Conservation (phyloP, 2,329 filamentous ascomycete genomes). For the Cladosporium velox region DNA sequence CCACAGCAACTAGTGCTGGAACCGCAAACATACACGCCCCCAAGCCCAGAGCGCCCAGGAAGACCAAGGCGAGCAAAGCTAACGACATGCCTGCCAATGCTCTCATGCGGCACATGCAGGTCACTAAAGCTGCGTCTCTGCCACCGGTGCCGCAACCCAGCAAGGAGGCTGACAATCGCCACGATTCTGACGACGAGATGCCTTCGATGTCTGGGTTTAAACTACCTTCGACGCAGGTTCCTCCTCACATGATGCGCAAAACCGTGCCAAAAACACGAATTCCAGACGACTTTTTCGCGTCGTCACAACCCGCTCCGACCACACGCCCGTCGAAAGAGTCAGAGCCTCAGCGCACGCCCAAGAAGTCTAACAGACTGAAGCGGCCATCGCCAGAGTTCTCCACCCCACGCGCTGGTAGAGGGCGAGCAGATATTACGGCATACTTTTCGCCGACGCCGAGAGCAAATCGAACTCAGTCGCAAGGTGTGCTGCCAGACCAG, state of each 20-base stretch:
- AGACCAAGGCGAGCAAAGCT: constrained; percentile 14
- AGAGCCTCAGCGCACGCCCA: constrained; percentile 26
- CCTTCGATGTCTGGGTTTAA: constrained; percentile 23
- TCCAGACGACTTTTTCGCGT: not conserved
- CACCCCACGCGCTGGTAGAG: constrained; percentile 28
- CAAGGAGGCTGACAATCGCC: not conserved
- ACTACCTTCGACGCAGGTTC: not conserved
- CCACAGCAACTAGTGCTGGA: constrained; percentile 27
- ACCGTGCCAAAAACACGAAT: not conserved
- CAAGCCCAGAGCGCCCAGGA: constrained; percentile 26
- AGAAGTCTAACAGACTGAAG: constrained; percentile 28
- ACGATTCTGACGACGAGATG: not conserved
- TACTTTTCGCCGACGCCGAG: constrained; percentile 34
- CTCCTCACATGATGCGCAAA: not conserved
- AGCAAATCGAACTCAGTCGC: constrained; percentile 12
- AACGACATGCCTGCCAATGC: constrained; percentile 25
- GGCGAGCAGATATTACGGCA: constrained; percentile 30
- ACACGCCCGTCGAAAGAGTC: constrained; percentile 17
- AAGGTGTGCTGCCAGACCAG: not conserved
- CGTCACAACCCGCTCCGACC: not conserved
- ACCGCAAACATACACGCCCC: constrained; percentile 24
- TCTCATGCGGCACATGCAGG: constrained; percentile 25
- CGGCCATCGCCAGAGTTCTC: constrained; percentile 31
- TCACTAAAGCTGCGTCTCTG: constrained; percentile 24
- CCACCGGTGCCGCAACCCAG: not conserved